Evolutionary conservation across 2,329 filamentous ascomycete genomes (phyloP), one percentile per base, ranked within the genome.

Genomic region (Hypoxylon sp.): DNA sequence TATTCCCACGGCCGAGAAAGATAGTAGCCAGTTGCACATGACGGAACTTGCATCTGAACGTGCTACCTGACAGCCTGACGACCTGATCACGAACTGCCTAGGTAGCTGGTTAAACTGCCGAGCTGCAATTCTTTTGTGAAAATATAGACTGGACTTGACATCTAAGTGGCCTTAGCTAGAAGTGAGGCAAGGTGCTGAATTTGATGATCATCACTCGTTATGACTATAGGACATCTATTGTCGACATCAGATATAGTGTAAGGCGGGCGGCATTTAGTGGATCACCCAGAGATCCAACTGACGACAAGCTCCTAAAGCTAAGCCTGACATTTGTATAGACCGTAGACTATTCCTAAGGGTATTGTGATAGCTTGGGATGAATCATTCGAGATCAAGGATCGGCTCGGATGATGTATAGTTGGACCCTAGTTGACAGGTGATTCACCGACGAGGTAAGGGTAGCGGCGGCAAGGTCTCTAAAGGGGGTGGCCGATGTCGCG

Each of bases 401-500:
- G 11, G 56, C 30, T 39, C 32, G 37, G 48, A 50, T 37, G 41
- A 56, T 49, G 53, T 51, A 28, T 64, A 54, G 48, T 54, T 54
- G 22, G 30, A 17, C 48, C 20, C 34, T 17, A 51, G 46, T 39
- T 56, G 39, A 48, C 37, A 41, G n/a, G n/a, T 30, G 41, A 1
- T 46, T 32, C 51, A 41, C 50, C 19, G 15, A 26, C 47, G 47
- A 34, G 32, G 24, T 24, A 28, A 47, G 26, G 49, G 46, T 22
- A 34, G 49, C 49, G 32, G 39, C 43, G 28, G 30, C 44, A 4
- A 46, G 22, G 15, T 47, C 47, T 28, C 30, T 37, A 41, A 51
- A 17, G 54, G 43, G 43, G 32, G 43, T 56, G n/a, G 56, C 58
- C 65, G 65, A 65, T 65, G 51, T 60, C 59, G 58, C 65, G 59